Percentiles rank a stretch among this genome's conserved stretches.
These are phyloP conservation scores for Arachis monticola DNA, from an alignment of 331 rosid species.

Conservation along the genomic window DNA sequence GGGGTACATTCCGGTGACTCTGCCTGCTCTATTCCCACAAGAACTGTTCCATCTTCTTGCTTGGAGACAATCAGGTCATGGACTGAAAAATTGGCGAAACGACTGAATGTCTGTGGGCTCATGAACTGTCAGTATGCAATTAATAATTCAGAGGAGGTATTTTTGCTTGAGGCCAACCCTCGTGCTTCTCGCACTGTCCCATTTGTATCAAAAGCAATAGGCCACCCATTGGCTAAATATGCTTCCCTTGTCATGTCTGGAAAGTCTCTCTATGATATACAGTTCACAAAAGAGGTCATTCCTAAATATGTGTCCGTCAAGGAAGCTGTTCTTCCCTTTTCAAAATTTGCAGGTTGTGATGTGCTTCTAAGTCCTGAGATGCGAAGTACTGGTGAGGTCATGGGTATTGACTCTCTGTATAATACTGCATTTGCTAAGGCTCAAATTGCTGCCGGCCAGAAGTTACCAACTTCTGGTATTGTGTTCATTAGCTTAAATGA, in stretches of 20 bases:
- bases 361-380: slow-evolving; percentile 96
- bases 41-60: slow-evolving; percentile 75
- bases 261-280: slow-evolving; percentile 75
- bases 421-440: slow-evolving; percentile 96
- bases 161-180: slow-evolving; percentile 96
- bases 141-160: slow-evolving; percentile 71
- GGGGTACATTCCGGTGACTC: slow-evolving; percentile 99
- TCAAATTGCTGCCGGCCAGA: slow-evolving; percentile 92
- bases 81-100: slow-evolving; percentile 84
- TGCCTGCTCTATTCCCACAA: slow-evolving; percentile 90
- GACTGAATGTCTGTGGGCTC: slow-evolving; percentile 85
- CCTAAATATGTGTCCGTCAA: slow-evolving; percentile 88
- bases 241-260: slow-evolving; percentile 99
- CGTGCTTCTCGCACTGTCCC: slow-evolving; percentile 96
- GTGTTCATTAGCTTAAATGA: slow-evolving; percentile 93
- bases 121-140: slow-evolving; percentile 98
- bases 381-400: slow-evolving; percentile 99
- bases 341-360: slow-evolving; percentile 92
- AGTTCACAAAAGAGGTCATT: slow-evolving; percentile 82
- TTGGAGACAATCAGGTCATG: slow-evolving; percentile 80
- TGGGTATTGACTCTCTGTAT: slow-evolving; percentile 84
- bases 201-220: slow-evolving; percentile 96
- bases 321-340: slow-evolving; percentile 98
- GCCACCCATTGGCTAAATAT: slow-evolving; percentile 95
- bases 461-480: slow-evolving; percentile 80